Base-by-base conservation (phyloP, 306 rosid species). In the Ormosia semicastrata region DNA sequence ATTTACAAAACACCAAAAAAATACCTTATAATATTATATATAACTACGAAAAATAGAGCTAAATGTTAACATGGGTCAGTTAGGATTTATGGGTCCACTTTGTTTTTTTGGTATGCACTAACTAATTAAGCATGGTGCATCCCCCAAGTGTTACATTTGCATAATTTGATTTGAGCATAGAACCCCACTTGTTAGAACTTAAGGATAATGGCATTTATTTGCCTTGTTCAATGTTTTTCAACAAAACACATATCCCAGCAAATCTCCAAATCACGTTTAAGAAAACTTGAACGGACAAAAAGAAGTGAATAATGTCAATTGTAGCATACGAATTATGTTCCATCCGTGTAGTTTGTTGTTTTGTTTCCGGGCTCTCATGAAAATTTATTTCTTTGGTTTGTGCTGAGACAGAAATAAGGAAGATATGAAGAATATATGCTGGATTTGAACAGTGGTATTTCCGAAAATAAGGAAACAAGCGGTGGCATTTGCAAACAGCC, bases 401-500 rank as follows among this genome's bases (percentile, higher is more conserved):
- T 77, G 71, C 36, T 53, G 1, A 54, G 87, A 86, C 87, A 85
- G 49, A 76, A 84, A 32, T 58, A 52, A 66, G 56, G 70, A 83
- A 81, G 91, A 85, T 86, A 49, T 68, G 52, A 52, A 68, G 93
- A 89, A 91, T 86, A 86, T 89, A 71, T 78, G 87, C 82, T 69
- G 47, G 85, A 83, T 81, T 78, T 85, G 30, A 8, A n/a, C 33
- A 73, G 66, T 59, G 88, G 14, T 13, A 64, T 33, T 57, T 64
- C 41, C 29, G 58, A 53, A 43, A 65, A 63, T 69, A 56, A 4
- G 3, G 0, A 1, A 2, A 34, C 4, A 46, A 12, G 52, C 43
- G 12, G n/a, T 52, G 72, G 49, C 54, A 41, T 71, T 13, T 68
- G 33, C 18, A 50, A 8, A 40, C 32, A 13, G 24, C 24, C 24